Evolutionary conservation across 306 rosid genomes (phyloP), one percentile per base, ranked within the genome.

Genomic region (Astragalus membranaceus): DNA sequence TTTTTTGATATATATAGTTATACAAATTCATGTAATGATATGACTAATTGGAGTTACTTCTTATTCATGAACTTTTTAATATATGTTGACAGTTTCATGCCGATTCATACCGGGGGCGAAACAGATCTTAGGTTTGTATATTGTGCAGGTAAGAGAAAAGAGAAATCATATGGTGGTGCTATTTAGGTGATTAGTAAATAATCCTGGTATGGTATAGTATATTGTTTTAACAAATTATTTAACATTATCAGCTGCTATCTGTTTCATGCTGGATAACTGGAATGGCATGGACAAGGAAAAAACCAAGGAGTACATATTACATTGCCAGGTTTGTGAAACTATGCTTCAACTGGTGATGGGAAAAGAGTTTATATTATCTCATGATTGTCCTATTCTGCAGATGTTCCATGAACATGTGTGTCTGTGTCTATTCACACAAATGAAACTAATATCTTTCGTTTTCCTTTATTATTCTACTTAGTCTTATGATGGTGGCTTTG

Each of bases 401-500:
- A 14, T 61, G 55, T 71, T 43, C 26, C 46, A 13, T 50, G 67
- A 56, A 36, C 29, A 30, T 63, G 15, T 20, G 66, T 30, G n/a
- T 20, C 62, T 30, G 9, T 56, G 11, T 47, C 33, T 64, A 16
- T 39, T 56, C 30, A 10, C 32, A 12, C 30, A 53, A 52, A 64
- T 60, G 55, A 29, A 63, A 51, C 46, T 72, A 76, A 72, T 16
- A 14, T 39, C 14, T 62, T 54, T 71, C 12, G 37, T 83, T 83
- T 59, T 20, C 17, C 14, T 13, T 60, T 67, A 17, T 30, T 16
- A 17, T 30, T 16, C 26, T 73, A 69, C 69, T 77, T 81, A 94
- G 99, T 91, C 96, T 70, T 94, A 91, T 55, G 97, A 94, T 62
- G 99, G 99, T 67, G 99, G 99, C 76, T 94, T 91, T 80, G 99